Percentiles rank a stretch among this genome's conserved stretches.
phyloP scores from a whole-genome alignment of 2,329 filamentous ascomycete genomes.

The Diplodia scrobiculata region DNA sequence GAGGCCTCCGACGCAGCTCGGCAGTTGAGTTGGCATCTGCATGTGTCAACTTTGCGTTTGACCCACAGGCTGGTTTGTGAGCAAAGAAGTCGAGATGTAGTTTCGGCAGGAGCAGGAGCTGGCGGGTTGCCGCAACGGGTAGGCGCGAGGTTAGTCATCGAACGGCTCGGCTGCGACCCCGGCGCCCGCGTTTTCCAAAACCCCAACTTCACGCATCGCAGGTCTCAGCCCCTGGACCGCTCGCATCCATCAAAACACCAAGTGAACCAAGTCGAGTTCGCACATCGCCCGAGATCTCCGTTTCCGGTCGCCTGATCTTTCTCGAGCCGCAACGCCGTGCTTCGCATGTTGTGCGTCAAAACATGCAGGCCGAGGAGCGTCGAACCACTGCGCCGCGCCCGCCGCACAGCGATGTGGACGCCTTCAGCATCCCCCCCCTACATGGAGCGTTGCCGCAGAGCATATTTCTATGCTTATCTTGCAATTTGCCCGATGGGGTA shows the following conservation, averaged over 20 bases:
- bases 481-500: neutral
- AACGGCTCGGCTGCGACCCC: constrained; percentile 1
- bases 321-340: neutral
- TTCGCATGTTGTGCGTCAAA: constrained; percentile 10
- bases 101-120: neutral
- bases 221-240: constrained; percentile 14
- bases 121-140: neutral
- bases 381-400: no score
- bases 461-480: constrained; percentile 12
- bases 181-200: constrained; percentile 19
- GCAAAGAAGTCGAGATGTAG: neutral
- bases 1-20: neutral
- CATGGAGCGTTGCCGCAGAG: neutral
- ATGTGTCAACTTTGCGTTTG: neutral
- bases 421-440: neutral
- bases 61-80: constrained; percentile 11
- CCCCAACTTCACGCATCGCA: constrained; percentile 15
- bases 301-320: constrained; percentile 25
- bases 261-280: constrained; percentile 8
- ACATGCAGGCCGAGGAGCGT: neutral
- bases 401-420: neutral
- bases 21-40: neutral
- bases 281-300: neutral
- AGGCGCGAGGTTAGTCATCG: constrained; percentile 3
- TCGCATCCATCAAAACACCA: constrained; percentile 13